Evolutionary conservation across 768 basidiomycete species (phyloP), one percentile per base, ranked within the genome.

Genomic region (Kwoniella botswanensis): DNA sequence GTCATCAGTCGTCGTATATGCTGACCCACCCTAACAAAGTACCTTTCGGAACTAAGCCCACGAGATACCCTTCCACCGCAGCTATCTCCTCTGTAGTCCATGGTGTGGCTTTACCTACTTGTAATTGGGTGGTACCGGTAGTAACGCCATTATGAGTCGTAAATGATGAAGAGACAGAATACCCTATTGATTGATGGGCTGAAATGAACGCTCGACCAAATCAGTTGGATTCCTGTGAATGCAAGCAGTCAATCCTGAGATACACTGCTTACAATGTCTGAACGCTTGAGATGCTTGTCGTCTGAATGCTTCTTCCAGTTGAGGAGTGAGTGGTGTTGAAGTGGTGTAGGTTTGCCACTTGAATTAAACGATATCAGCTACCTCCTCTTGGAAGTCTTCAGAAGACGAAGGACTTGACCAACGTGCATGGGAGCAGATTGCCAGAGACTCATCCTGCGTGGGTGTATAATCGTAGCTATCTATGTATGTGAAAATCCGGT

Each of bases 331-430:
- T 11, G 64, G 64, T 24, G 35, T 54, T 6, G 54, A n/a, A 4
- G 64, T 65, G 6, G 64, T 65, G 22, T 56, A 65, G 11, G 64
- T 65, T 65, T 65, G 64, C 64, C 64, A 65, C 64, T 65, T 9
- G 11, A 13, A 41, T 26, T 46, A n/a, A 2, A n/a, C 21, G 22
- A 64, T n/a, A 15, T 58, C 26, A 58, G 57, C 57, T 35, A 21
- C 21, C 21, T 11, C 21, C 13, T 6, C 24, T 2, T 11, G 10
- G 18, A 12, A 22, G 29, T 15, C 26, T 13, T 21, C 26, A 2
- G 21, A 7, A 58, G 13, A 13, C 18, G 26, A 35, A 7, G 2
- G 26, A 58, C 4, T 2, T 2, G 4, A 64, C 63, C 54, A 22
- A 64, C 63, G 22, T 64, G 63, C 63, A 64, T 64, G 9, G 63